Conservation (phyloP, 139 green algal species). For the Ettlia oleoabundans region DNA sequence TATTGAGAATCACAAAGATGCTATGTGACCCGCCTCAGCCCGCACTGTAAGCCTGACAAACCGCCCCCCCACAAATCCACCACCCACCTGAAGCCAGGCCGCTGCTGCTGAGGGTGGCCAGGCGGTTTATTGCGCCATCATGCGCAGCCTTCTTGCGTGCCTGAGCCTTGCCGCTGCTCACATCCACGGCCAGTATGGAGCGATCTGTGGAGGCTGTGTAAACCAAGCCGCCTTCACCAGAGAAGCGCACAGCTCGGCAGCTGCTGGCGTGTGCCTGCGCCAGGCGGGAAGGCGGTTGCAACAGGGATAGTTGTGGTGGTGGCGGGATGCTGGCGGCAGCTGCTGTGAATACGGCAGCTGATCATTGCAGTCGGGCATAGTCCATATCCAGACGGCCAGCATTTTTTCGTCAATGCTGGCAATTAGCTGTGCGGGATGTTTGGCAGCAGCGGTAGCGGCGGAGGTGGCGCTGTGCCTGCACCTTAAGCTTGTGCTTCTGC, state of each 20-base stretch:
- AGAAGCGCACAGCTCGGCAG: slow-evolving; percentile 68
- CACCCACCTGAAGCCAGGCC: slow-evolving; percentile 38
- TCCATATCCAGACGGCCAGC: background rate
- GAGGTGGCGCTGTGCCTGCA: too few relatives aligned
- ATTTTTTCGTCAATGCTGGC: too few relatives aligned
- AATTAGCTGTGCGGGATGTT: too few relatives aligned
- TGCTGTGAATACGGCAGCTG: background rate
- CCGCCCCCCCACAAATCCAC: too few relatives aligned
- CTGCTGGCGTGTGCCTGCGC: slow-evolving; percentile 26
- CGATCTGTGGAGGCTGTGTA: slow-evolving; percentile 44
- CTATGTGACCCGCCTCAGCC: too few relatives aligned
- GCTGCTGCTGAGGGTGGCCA: slow-evolving; percentile 47
- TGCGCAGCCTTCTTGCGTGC: slow-evolving; percentile 64
- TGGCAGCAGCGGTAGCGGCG: background rate
- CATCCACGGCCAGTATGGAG: slow-evolving; percentile 57
- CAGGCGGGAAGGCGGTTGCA: too few relatives aligned
- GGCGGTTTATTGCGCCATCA: slow-evolving; percentile 57
- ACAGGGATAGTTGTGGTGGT: too few relatives aligned
- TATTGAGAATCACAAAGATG: too few relatives aligned
- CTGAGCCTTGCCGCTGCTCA: slow-evolving; percentile 44
- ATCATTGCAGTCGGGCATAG: background rate
- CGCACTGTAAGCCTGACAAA: too few relatives aligned
- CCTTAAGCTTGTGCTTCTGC: slow-evolving; percentile 25
- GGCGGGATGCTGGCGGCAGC: too few relatives aligned
- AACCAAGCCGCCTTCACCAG: slow-evolving; percentile 28